A percentile compares a stretch with the other conserved stretches of the same genome.
phyloP scores from a whole-genome alignment of 176 grass and related monocot species.

The Zea luxurians region DNA sequence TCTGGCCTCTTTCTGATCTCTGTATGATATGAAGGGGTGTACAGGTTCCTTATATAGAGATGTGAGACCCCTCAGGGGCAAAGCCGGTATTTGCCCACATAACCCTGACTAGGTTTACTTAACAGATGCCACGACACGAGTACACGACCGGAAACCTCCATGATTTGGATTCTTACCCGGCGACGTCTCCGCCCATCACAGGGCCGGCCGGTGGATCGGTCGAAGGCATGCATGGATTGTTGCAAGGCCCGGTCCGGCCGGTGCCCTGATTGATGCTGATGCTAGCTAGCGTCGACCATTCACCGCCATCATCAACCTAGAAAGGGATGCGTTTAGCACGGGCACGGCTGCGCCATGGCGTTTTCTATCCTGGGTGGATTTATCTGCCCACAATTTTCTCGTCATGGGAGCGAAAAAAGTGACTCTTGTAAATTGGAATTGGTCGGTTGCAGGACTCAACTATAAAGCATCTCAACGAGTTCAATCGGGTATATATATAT shows the following conservation, averaged over 20 bases:
- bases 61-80: too few relatives aligned
- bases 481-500: too few relatives aligned
- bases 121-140: too few relatives aligned
- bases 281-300: not conserved
- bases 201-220: not conserved
- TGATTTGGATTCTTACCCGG: slow-evolving; percentile 4
- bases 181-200: not conserved
- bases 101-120: too few relatives aligned
- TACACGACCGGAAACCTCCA: slow-evolving; percentile 23
- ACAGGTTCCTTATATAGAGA: too few relatives aligned
- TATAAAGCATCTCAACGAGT: too few relatives aligned
- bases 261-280: not conserved
- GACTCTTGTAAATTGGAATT: slow-evolving; percentile 32
- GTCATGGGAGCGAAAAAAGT: slow-evolving; percentile 2
- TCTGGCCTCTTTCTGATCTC: too few relatives aligned
- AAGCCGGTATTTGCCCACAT: too few relatives aligned
- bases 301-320: slow-evolving; percentile 19
- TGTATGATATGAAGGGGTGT: too few relatives aligned
- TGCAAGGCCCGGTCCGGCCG: not conserved
- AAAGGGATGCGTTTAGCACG: not conserved
- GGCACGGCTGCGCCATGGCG: slow-evolving; percentile 15
- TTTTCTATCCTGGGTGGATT: not conserved
- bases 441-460: not conserved
- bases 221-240: slow-evolving; percentile 18
- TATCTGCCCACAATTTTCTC: not conserved